phyloP scores from a whole-genome alignment of 768 basidiomycete species.

The Lentinula sp. region DNA sequence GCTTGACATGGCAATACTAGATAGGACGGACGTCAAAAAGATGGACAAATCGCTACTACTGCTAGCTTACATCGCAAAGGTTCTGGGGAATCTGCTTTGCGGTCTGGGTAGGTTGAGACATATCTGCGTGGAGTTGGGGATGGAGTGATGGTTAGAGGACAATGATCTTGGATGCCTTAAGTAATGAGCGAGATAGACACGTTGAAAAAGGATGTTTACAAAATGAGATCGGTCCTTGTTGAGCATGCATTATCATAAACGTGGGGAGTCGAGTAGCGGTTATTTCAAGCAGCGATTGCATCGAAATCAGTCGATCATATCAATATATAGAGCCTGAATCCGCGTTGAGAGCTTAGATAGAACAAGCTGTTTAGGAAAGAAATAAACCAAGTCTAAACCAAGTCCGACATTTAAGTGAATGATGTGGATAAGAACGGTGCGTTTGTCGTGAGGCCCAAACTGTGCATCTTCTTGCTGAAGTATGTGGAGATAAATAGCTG shows the following conservation, averaged over 20 bases:
- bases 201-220: neutral
- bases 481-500: neutral
- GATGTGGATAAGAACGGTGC: neutral
- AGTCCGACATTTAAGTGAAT: neutral
- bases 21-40: no score
- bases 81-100: neutral
- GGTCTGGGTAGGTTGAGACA: neutral
- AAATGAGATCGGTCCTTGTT: neutral
- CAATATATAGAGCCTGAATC: neutral
- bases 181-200: neutral
- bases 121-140: neutral
- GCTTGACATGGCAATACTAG: slow-evolving; percentile 47
- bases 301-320: no score
- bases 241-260: neutral
- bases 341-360: neutral
- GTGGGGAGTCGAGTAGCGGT: no score
- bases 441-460: neutral
- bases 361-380: neutral
- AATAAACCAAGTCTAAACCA: neutral
- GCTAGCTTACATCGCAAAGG: slow-evolving; percentile 3
- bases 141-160: neutral
- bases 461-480: neutral
- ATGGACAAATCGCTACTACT: no score
- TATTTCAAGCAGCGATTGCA: no score
- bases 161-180: neutral